phyloP scores from a whole-genome alignment of 305 asterid species.

The Solanum aculeatissimum region DNA sequence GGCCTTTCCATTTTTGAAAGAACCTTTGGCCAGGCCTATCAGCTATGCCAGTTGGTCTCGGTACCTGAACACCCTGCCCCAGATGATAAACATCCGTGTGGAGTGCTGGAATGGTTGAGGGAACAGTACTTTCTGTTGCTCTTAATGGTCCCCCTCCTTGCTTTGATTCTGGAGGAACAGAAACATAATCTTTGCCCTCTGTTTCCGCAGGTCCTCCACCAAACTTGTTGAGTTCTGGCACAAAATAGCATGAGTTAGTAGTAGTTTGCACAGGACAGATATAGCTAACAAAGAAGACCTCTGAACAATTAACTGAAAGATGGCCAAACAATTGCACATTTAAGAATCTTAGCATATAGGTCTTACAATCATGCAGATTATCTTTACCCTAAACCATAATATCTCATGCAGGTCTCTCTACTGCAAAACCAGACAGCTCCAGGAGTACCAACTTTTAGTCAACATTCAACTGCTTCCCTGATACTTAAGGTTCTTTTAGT shows the following conservation, averaged over 20 bases:
- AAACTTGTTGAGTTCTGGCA: slow-evolving; percentile 55
- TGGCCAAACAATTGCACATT: background rate
- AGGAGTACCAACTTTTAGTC: background rate
- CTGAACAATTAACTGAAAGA: background rate
- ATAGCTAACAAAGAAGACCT: background rate
- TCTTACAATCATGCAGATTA: background rate
- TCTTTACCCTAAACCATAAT: background rate
- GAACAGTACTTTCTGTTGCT: slow-evolving; percentile 18
- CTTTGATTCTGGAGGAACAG: slow-evolving; percentile 33
- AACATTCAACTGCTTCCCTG: background rate
- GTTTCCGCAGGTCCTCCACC: slow-evolving; percentile 53
- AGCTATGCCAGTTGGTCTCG: slow-evolving; percentile 36
- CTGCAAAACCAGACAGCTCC: background rate
- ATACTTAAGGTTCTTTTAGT: background rate
- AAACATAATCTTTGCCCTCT: slow-evolving; percentile 32
- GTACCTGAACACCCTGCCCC: slow-evolving; percentile 42
- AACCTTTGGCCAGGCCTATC: slow-evolving; percentile 50
- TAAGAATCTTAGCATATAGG: background rate
- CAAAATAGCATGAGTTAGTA: background rate
- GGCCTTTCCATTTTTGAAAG: slow-evolving; percentile 79
- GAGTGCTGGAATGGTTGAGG: slow-evolving; percentile 28
- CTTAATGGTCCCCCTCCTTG: slow-evolving; percentile 28
- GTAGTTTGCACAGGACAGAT: background rate
- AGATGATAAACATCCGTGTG: slow-evolving; percentile 42
- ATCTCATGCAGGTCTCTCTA: background rate